phyloP scores from a whole-genome alignment of 768 basidiomycete genomes.

The Leccinum obscurum region DNA sequence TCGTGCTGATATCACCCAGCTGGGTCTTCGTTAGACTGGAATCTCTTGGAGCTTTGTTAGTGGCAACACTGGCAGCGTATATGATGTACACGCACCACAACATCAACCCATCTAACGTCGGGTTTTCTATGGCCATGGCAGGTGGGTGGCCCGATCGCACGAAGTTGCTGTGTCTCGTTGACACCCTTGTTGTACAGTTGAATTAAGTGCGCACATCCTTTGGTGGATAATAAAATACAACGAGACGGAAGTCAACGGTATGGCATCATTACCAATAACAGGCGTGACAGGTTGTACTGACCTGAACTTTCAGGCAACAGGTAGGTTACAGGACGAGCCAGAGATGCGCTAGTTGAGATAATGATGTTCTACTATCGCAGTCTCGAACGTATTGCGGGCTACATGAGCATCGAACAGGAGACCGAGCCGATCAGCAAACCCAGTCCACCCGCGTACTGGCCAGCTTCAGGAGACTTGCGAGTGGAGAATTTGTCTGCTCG shows the following conservation, averaged over 20 bases:
- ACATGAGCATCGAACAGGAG: conserved; percentile 49
- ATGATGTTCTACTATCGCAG: conserved; percentile 7
- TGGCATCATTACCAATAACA: background rate
- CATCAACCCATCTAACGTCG: conserved; percentile 20
- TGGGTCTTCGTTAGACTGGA: conserved; percentile 42
- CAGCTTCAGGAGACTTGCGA: conserved; percentile 53
- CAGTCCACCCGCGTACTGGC: conserved; percentile 67
- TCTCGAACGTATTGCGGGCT: conserved; percentile 42
- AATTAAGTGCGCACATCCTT: conserved; percentile 10
- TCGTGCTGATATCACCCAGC: conserved; percentile 9
- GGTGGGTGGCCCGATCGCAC: conserved; percentile 1
- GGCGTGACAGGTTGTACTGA: conserved; percentile 5
- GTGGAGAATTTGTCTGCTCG: conserved; percentile 55
- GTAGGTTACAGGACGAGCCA: conserved; percentile 1
- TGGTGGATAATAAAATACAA: conserved; percentile 28
- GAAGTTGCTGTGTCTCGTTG: background rate
- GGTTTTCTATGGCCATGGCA: conserved; percentile 14
- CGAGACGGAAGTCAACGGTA: conserved; percentile 14
- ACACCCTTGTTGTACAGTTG: background rate
- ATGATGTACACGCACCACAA: conserved; percentile 33
- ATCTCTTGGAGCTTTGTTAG: conserved; percentile 41
- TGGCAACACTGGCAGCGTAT: conserved; percentile 30
- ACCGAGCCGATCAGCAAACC: conserved; percentile 46
- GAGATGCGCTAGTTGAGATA: too few relatives aligned
- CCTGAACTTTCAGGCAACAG: conserved; percentile 20